Base-by-base conservation (phyloP, 768 basidiomycete genomes). In the Pholiota conissans region DNA sequence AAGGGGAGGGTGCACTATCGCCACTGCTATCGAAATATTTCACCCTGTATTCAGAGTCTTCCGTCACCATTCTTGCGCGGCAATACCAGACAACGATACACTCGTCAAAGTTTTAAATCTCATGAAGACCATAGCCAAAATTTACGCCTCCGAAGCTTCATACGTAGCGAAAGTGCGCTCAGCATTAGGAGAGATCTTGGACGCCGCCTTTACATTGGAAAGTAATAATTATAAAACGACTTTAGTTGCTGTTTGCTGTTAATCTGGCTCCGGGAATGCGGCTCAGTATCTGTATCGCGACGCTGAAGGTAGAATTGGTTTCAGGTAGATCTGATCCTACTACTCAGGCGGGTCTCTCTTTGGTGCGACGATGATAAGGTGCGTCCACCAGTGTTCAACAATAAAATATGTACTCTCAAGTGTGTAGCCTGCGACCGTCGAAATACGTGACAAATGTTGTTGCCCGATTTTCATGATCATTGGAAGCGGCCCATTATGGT, bases 401-500 rank as follows among this genome's bases (percentile, higher is more conserved):
- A n/a, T n/a, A n/a, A n/a, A n/a, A n/a, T n/a, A n/a, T n/a, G n/a
- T n/a, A n/a, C n/a, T n/a, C n/a, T n/a, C n/a, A n/a, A 39, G 61
- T 45, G 55, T 20, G 35, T 62, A 58, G 61, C 58, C 58, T 45
- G 46, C 2, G 4, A 26, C 13, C 27, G 6, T 4, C 46, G 13
- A 34, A 18, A 57, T 65, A 40, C 62, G 53, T 10, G 56, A 61
- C 10, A 61, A 59, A 47, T 58, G 53, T 53, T 63, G 53, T 42
- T 66, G 63, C 53, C 65, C 58, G 11, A 66, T 56, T 6, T 52
- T 66, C 20, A 27, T 64, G 18, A 22, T 64, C 18, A 61, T 52
- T 27, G 45, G 20, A 14, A 61, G 37, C n/a, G 59, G 59, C 32
- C 56, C 59, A 24, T 65, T 57, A 59, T 65, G 1, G 37, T 14